phyloP scores from a whole-genome alignment of 371 early-diverging fungal genomes.

The Parasitella parasitica region DNA sequence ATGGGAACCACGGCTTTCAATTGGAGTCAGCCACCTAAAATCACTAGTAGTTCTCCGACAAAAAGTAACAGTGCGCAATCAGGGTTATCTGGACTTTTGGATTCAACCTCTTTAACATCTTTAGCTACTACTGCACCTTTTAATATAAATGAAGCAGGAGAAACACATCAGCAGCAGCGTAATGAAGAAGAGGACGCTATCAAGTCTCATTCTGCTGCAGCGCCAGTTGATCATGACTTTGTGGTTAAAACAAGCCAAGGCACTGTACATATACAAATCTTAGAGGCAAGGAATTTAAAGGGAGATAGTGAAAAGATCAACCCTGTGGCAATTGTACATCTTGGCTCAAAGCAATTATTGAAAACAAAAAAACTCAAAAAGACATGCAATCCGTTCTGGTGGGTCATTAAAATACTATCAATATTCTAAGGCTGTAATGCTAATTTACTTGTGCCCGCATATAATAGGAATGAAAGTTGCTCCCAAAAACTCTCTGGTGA shows the following conservation, averaged over 20 bases:
- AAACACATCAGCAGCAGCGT: neutral
- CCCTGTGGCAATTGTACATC: conserved; percentile 49
- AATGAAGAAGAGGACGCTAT: neutral
- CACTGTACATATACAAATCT: conserved; percentile 38
- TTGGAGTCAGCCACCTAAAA: conserved; percentile 15
- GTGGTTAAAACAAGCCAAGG: conserved; percentile 17
- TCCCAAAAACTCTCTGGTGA: conserved; percentile 28
- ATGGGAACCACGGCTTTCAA: conserved; percentile 24
- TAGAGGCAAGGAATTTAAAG: conserved; percentile 56
- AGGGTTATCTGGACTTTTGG: neutral
- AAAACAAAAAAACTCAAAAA: conserved; percentile 79
- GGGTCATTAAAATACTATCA: too few species aligned
- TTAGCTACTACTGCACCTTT: neutral
- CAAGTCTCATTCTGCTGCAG: too few species aligned
- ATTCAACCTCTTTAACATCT: neutral
- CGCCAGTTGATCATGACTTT: neutral
- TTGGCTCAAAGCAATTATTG: conserved; percentile 52
- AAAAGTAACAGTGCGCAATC: neutral
- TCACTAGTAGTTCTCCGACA: neutral
- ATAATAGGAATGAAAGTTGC: conserved; percentile 8
- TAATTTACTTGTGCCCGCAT: neutral
- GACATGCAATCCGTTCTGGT: conserved; percentile 70
- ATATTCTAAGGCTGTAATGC: too few species aligned
- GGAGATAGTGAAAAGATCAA: conserved; percentile 55
- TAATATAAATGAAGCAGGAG: neutral